Percentiles rank a stretch among this genome's conserved stretches.
Evolutionary conservation across 768 basidiomycete genomes (phyloP).

Genomic region (Saitozyma sp.): DNA sequence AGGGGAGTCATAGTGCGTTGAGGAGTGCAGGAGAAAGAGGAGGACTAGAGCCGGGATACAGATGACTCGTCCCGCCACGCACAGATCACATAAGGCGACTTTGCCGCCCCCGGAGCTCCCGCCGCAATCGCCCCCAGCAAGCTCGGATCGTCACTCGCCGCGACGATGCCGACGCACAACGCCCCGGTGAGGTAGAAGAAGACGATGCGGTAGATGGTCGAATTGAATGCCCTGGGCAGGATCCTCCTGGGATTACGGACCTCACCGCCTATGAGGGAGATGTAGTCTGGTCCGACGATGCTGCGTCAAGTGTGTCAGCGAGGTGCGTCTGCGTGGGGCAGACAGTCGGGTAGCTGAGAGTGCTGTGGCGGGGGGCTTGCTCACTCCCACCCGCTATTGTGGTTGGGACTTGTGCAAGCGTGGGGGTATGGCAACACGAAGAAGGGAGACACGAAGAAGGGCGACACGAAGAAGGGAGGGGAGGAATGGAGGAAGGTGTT

Average conservation of each 20-base stretch:
- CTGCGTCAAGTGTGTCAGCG: neutral
- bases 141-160: constrained; percentile 11
- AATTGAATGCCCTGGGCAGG: constrained; percentile 30
- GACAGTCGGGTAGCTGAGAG: too few species aligned
- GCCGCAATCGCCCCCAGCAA: constrained; percentile 28
- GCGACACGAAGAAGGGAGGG: too few species aligned
- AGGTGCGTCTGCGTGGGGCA: too few species aligned
- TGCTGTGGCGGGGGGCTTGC: too few species aligned
- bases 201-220: constrained; percentile 24
- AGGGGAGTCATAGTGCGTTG: too few species aligned
- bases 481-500: too few species aligned
- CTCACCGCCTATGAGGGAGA: constrained; percentile 26
- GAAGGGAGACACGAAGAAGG: too few species aligned
- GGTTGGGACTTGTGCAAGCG: too few species aligned
- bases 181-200: constrained; percentile 26
- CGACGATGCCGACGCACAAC: constrained; percentile 17
- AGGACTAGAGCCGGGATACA: too few species aligned
- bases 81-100: constrained; percentile 27
- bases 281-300: constrained; percentile 30
- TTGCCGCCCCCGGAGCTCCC: constrained; percentile 29
- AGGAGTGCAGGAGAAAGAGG: too few species aligned
- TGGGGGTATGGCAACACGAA: too few species aligned
- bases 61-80: neutral
- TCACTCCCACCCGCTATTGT: too few species aligned
- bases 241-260: constrained; percentile 28